Conservation (phyloP, 306 rosid genomes). For the Trichosanthes truncata region DNA sequence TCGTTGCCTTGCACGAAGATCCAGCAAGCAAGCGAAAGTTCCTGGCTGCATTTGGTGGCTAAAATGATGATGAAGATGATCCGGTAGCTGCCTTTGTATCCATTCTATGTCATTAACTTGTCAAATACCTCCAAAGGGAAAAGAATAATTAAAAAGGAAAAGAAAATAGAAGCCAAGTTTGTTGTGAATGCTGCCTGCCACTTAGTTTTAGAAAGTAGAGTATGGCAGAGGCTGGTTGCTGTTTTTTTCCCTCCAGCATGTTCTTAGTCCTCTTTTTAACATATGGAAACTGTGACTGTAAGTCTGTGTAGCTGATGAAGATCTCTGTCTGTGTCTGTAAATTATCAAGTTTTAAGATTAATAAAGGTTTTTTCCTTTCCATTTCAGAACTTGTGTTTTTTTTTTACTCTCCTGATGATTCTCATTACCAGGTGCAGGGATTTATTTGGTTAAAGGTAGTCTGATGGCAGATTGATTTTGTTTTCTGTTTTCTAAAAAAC, state of each 20-base stretch:
- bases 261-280: constrained; percentile 20
- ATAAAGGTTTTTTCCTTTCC: background rate
- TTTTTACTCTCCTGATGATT: background rate
- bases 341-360: background rate
- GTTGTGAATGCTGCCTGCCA: constrained; percentile 1
- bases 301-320: background rate
- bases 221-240: constrained; percentile 28
- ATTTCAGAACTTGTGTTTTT: background rate
- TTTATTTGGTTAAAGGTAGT: background rate
- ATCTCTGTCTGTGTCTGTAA: background rate
- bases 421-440: background rate
- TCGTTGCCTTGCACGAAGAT: constrained; percentile 73
- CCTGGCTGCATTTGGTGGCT: constrained; percentile 54
- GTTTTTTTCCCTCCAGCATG: constrained; percentile 39
- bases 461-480: background rate
- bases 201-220: background rate
- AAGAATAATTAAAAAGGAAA: no score
- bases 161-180: background rate
- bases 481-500: no score
- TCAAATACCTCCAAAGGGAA: background rate
- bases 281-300: constrained; percentile 18
- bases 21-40: constrained; percentile 63
- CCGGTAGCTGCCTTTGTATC: background rate
- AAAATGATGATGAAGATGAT: constrained; percentile 9
- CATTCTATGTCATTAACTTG: background rate